Percentiles rank a stretch among this genome's conserved stretches.
phyloP scores from a whole-genome alignment of 2,329 filamentous ascomycete species.

The Sporothrix variecibatus region DNA sequence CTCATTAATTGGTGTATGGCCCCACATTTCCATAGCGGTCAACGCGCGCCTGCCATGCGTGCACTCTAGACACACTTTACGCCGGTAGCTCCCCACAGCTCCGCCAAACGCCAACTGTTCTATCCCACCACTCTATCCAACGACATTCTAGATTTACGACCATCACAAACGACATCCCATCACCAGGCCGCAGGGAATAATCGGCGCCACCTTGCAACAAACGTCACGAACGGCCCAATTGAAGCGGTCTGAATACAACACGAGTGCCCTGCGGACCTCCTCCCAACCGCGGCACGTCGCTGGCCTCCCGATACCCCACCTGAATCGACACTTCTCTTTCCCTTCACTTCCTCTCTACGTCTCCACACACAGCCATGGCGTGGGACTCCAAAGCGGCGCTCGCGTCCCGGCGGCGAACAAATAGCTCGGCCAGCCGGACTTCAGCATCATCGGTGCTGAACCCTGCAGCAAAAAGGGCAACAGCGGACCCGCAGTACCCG shows the following conservation, averaged over 20 bases:
- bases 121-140: background rate
- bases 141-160: background rate
- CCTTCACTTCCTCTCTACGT: background rate
- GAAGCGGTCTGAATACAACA: background rate
- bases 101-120: constrained; percentile 2
- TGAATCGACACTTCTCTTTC: background rate
- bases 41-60: background rate
- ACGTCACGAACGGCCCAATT: background rate
- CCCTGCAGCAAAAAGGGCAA: constrained; percentile 41
- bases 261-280: background rate
- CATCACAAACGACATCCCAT: constrained; percentile 7
- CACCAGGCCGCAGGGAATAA: background rate
- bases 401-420: constrained; percentile 46
- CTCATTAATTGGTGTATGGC: background rate
- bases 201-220: background rate
- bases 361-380: constrained; percentile 38
- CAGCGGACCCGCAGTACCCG: constrained; percentile 32
- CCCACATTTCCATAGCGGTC: background rate
- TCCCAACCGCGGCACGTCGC: background rate
- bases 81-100: constrained; percentile 1
- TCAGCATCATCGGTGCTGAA: constrained; percentile 42
- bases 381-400: constrained; percentile 42
- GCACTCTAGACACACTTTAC: background rate
- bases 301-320: background rate
- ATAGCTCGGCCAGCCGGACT: constrained; percentile 46